phyloP scores from a whole-genome alignment of 495 filamentous ascomycete species.

The Podospora anserina region DNA sequence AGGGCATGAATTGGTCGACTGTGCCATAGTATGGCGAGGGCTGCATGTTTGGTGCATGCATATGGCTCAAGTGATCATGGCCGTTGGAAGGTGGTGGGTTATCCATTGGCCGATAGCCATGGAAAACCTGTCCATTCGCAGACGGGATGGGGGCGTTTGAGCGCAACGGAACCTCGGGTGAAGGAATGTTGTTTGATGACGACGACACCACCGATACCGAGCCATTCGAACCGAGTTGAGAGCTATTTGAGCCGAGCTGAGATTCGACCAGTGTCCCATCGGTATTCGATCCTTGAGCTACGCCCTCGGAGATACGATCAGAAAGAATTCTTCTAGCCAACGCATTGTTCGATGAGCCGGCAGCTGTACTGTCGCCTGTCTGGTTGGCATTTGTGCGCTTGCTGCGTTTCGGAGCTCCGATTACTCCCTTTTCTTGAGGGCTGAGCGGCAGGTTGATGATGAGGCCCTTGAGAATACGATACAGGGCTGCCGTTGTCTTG shows the following conservation, averaged over 20 bases:
- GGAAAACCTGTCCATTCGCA: neutral
- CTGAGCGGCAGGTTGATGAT: constrained; percentile 27
- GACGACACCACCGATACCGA: constrained; percentile 9
- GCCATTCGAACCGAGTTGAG: neutral
- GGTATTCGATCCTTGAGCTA: neutral
- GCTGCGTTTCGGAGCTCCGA: constrained; percentile 24
- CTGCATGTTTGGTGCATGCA: neutral
- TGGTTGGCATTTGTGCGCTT: constrained; percentile 1
- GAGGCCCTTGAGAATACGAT: constrained; percentile 31
- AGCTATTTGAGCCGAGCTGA: neutral
- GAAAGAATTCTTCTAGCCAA: neutral
- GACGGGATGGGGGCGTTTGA: neutral
- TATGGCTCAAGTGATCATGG: neutral
- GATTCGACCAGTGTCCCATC: neutral
- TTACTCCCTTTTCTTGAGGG: constrained; percentile 23
- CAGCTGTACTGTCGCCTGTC: neutral
- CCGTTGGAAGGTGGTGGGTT: neutral
- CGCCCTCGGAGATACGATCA: neutral
- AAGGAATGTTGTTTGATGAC: neutral
- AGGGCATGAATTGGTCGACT: neutral
- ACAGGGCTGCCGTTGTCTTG: constrained; percentile 29
- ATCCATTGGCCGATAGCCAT: neutral
- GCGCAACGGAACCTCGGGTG: neutral
- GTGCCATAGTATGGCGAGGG: neutral
- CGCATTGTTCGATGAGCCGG: neutral